Base-by-base conservation (phyloP, 2,329 filamentous ascomycete genomes). In the Cercospora citrullina region DNA sequence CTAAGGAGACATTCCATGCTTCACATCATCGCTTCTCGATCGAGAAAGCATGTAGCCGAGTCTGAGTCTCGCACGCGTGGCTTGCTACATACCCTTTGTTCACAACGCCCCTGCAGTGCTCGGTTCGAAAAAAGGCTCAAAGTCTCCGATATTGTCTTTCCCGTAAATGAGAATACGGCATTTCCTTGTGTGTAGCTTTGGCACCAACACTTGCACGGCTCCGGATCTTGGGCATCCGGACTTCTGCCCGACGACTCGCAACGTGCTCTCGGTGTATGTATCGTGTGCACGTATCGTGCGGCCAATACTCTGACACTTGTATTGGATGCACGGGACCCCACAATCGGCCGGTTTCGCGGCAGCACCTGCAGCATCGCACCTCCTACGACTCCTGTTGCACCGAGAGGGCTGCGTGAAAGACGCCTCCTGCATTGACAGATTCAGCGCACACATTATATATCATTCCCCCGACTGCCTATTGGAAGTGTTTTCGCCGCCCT, bases 401-500 rank as follows among this genome's bases (percentile, higher is more conserved):
- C 16, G 30, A 36, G 53, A 23, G n/a, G 26, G n/a, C 28, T 30
- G 26, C 26, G 53, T 58, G 53, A 33, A 33, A 16, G 53, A 33
- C 53, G 26, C 53, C 53, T 58, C 53, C 55, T 58, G 55, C 55
- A 58, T 58, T 18, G 55, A 58, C 55, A 33, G 55, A 58, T 58
- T 21, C 28, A 58, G 28, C 30, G 55, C 28, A 58, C 26, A 58
- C 28, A 18, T 7, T 58, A 31, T 18, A 31, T 21, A 36, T 36
- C 55, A n/a, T 58, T 36, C 55, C 16, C 26, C 55, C 55, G 28
- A 21, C 55, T 58, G 28, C 55, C 55, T 23, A 62, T 62, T 62
- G 60, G 60, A 62, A 45, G 39, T 62, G 36, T 39, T 4, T 31
- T 28, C 60, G 21, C 39, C 21, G 23, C 60, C 26, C 60, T n/a